Conservation (phyloP, 495 filamentous ascomycete genomes). For the Lophiotrema nucula region DNA sequence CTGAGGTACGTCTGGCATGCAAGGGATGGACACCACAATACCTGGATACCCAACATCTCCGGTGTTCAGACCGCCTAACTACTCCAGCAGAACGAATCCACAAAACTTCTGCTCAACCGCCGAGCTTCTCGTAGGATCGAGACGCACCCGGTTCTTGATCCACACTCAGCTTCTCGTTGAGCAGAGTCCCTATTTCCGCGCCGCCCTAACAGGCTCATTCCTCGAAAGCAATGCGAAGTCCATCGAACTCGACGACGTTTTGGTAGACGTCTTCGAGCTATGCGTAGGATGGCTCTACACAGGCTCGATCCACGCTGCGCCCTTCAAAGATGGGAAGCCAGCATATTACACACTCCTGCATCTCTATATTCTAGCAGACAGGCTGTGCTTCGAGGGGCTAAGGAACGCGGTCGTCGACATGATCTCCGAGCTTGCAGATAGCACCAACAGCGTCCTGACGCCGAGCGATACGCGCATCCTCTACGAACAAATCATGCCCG, state of each 20-base stretch:
- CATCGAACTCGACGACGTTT: constrained; percentile 44
- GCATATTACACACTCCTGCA: constrained; percentile 50
- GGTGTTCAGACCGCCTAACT: background rate
- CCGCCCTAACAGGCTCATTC: constrained; percentile 49
- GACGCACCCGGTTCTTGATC: constrained; percentile 40
- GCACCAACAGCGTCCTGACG: constrained; percentile 48
- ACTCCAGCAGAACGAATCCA: constrained; percentile 1
- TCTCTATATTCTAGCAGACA: constrained; percentile 49
- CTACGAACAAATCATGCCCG: constrained; percentile 38
- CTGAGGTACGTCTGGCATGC: constrained; percentile 10
- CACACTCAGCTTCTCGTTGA: constrained; percentile 46
- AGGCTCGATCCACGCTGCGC: constrained; percentile 20
- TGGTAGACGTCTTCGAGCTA: constrained; percentile 45
- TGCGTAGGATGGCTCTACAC: constrained; percentile 51
- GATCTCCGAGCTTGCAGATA: constrained; percentile 44
- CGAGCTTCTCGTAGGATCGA: constrained; percentile 43
- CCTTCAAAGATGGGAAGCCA: constrained; percentile 40
- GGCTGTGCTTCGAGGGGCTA: constrained; percentile 41
- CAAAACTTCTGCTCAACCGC: constrained; percentile 27
- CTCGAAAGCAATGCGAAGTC: constrained; percentile 44
- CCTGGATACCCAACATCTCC: no score
- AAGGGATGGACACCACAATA: background rate
- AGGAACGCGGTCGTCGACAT: constrained; percentile 44
- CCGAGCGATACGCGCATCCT: constrained; percentile 48
- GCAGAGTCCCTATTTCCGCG: constrained; percentile 51